phyloP scores from a whole-genome alignment of 2,329 filamentous ascomycete genomes.

The Trichoderma polysporum region DNA sequence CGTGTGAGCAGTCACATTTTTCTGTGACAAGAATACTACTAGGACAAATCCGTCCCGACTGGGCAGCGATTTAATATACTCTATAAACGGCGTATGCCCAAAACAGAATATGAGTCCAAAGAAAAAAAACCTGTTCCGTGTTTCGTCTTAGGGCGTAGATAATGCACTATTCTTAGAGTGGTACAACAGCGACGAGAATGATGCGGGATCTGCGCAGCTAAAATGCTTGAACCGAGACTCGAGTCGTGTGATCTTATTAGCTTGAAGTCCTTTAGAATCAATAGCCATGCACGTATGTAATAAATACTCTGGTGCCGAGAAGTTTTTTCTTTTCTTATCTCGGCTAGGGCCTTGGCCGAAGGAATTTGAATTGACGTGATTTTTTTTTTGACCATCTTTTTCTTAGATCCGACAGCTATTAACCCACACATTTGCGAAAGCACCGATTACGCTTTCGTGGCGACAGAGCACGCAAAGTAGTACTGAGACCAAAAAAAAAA shows the following conservation, averaged over 20 bases:
- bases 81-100: not conserved
- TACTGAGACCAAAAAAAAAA: not conserved
- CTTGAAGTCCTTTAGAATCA: not conserved
- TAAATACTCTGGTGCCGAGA: not conserved
- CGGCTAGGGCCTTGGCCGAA: not conserved
- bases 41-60: not conserved
- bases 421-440: not conserved
- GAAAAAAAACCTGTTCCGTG: not conserved
- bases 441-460: slow-evolving; percentile 1
- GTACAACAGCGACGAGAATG: not conserved
- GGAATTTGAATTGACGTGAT: not conserved
- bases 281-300: not conserved
- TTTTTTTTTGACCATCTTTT: not conserved
- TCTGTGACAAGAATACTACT: not conserved
- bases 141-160: not conserved
- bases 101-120: not conserved
- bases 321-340: not conserved
- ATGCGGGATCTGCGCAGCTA: not conserved
- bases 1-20: not conserved
- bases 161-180: not conserved
- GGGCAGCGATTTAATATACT: not conserved
- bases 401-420: not conserved
- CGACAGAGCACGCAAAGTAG: not conserved
- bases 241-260: slow-evolving; percentile 11
- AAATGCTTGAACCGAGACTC: not conserved